phyloP scores from a whole-genome alignment of 495 filamentous ascomycete species.

The Monascus purpureus region DNA sequence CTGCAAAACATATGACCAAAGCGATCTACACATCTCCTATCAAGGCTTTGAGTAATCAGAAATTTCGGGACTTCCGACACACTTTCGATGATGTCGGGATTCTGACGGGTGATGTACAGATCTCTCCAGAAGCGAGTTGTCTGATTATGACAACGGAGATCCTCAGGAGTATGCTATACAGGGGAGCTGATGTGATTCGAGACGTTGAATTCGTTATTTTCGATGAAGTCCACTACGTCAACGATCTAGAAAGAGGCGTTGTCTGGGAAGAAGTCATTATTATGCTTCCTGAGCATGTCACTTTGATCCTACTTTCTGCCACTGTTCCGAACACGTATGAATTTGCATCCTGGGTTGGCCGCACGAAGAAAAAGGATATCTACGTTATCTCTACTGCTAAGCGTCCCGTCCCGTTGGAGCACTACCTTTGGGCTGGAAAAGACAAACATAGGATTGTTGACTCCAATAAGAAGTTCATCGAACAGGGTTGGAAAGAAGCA shows the following conservation, averaged over 20 bases:
- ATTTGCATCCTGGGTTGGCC: constrained; percentile 95
- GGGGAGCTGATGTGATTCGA: constrained; percentile 87
- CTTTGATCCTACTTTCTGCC: constrained; percentile 84
- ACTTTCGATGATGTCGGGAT: constrained; percentile 93
- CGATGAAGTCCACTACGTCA: constrained; percentile 98
- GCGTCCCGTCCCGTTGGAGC: constrained; percentile 85
- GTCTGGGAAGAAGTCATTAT: constrained; percentile 99
- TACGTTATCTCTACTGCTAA: constrained; percentile 98
- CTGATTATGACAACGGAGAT: constrained; percentile 99
- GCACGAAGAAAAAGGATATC: constrained; percentile 97
- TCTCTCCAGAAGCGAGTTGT: constrained; percentile 94
- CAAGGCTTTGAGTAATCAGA: constrained; percentile 97
- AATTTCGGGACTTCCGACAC: constrained; percentile 86
- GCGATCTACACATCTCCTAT: constrained; percentile 98
- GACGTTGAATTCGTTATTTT: constrained; percentile 99
- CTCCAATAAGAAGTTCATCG: constrained; percentile 76
- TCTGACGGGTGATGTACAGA: constrained; percentile 93
- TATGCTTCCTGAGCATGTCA: constrained; percentile 95
- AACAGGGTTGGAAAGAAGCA: constrained; percentile 88
- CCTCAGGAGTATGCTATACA: constrained; percentile 92
- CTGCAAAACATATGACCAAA: constrained; percentile 96
- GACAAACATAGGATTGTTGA: constrained; percentile 90
- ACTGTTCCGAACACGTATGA: constrained; percentile 96
- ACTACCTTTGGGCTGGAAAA: constrained; percentile 91
- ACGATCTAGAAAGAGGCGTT: constrained; percentile 91